Evolutionary conservation across 768 basidiomycete species (phyloP), one percentile per base, ranked within the genome.

Genomic region (Auricularia cornea): DNA sequence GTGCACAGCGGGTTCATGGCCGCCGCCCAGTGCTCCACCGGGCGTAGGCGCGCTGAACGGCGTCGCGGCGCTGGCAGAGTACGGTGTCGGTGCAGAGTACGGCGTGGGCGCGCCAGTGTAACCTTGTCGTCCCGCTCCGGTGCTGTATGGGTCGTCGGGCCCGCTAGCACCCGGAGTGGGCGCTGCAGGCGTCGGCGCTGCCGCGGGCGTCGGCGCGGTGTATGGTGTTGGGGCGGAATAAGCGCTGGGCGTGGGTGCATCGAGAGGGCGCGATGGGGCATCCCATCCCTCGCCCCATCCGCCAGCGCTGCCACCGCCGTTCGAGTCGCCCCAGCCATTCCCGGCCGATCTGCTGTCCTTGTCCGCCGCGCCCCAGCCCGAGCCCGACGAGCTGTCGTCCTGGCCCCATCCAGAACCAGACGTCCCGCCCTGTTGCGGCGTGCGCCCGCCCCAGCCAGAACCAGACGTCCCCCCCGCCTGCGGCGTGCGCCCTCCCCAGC

Each of bases 401-500:
- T n/a, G n/a, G n/a, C n/a, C n/a, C n/a, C n/a, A n/a, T n/a, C 71
- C 74, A 57, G 67, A 69, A 30, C 67, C 71, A 18, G 70, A 70
- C 31, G 65, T 64, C 60, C n/a, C n/a, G n/a, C 66, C 66, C 28
- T 68, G 73, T 48, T 70, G 68, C 59, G 71, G 71, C 64, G 78
- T 68, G n/a, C 72, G 75, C 54, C 73, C 76, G 41, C 71, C 69
- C 64, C 63, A 68, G 33, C 62, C 30, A 56, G 64, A 81, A 32
- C 71, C 74, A 57, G 67, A 69, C 30, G 70, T 70, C 31, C 64
- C 65, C 60, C 66, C 66, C 28, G 69, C 73, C 48, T 70, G 68
- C 59, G 71, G 71, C 64, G 78, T 68, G n/a, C n/a, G n/a, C n/a
- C n/a, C n/a, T 81, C 79, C 81, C 75, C 79, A 81, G 32, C 71